Conservation (phyloP, 192 early-diverging fungal species). For the Cetraspora pellucida region DNA sequence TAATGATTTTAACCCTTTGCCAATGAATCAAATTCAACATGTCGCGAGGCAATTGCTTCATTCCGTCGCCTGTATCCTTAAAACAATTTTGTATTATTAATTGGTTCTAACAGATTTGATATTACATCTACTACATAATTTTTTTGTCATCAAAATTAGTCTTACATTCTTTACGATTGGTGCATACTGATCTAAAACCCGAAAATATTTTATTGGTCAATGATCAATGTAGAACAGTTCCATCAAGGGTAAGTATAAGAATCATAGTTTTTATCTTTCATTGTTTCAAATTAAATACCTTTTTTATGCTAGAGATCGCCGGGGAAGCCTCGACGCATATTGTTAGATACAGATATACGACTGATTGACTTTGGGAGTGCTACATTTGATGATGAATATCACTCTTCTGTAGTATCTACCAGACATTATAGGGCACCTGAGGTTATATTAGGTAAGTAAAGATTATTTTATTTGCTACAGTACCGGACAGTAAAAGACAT, state of each 20-base stretch:
- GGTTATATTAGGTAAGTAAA: constrained; percentile 76
- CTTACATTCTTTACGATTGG: constrained; percentile 81
- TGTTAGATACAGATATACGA: constrained; percentile 72
- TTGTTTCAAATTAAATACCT: background rate
- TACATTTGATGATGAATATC: constrained; percentile 91
- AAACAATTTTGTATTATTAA: background rate
- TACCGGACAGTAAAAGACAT: no score
- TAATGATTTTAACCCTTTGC: constrained; percentile 88
- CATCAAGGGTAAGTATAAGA: constrained; percentile 45
- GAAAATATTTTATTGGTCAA: constrained; percentile 88
- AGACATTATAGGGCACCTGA: constrained; percentile 97
- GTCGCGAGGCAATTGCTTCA: constrained; percentile 85
- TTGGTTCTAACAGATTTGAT: background rate
- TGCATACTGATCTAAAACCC: constrained; percentile 98
- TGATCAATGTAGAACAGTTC: constrained; percentile 55
- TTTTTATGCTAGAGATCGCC: constrained; percentile 47
- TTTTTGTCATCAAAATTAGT: constrained; percentile 46
- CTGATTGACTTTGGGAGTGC: constrained; percentile 98
- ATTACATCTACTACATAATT: background rate
- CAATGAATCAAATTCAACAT: constrained; percentile 77
- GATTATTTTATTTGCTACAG: no score
- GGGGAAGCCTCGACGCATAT: constrained; percentile 59
- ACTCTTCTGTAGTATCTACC: constrained; percentile 89
- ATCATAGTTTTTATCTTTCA: background rate
- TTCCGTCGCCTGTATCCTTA: constrained; percentile 74